phyloP scores from a whole-genome alignment of 495 filamentous ascomycete genomes.

The Cudoniella acicularis region DNA sequence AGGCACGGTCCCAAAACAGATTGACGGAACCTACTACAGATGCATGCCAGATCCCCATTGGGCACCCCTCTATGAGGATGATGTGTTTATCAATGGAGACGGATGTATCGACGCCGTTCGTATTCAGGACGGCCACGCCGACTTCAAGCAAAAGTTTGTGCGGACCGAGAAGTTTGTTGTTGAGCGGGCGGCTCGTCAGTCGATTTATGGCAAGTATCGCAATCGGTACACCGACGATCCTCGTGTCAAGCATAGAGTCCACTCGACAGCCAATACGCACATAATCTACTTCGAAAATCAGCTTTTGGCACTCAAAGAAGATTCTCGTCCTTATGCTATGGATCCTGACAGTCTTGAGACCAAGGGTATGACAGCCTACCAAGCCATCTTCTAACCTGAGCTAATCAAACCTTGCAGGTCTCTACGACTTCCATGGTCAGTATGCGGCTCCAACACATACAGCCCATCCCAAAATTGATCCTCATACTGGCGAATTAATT shows the following conservation, averaged over 20 bases:
- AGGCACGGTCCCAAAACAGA: conserved; percentile 42
- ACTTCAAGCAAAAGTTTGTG: conserved; percentile 48
- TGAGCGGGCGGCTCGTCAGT: conserved; percentile 35
- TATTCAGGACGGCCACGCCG: conserved; percentile 42
- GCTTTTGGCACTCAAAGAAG: conserved; percentile 51
- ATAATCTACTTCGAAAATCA: conserved; percentile 45
- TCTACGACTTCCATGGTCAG: no score
- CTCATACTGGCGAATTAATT: conserved; percentile 50
- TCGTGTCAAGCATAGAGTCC: conserved; percentile 41
- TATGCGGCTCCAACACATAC: conserved; percentile 48
- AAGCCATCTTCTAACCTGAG: no score
- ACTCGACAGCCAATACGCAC: conserved; percentile 52
- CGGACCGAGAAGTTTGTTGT: conserved; percentile 42
- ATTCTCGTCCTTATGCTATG: conserved; percentile 49
- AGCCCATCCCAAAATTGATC: conserved; percentile 58
- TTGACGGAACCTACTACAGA: conserved; percentile 50
- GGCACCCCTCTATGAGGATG: neutral
- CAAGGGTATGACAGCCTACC: conserved; percentile 49
- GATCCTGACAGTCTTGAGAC: conserved; percentile 52
- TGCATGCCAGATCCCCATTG: conserved; percentile 35
- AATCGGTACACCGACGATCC: conserved; percentile 51
- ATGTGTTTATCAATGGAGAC: conserved; percentile 11
- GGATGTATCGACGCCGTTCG: conserved; percentile 48
- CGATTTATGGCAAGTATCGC: conserved; percentile 47
- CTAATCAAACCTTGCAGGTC: no score